Evolutionary conservation across 228 moss, liverwort and hornwort genomes (phyloP).

Genomic region (Sphagnum magellanicum): DNA sequence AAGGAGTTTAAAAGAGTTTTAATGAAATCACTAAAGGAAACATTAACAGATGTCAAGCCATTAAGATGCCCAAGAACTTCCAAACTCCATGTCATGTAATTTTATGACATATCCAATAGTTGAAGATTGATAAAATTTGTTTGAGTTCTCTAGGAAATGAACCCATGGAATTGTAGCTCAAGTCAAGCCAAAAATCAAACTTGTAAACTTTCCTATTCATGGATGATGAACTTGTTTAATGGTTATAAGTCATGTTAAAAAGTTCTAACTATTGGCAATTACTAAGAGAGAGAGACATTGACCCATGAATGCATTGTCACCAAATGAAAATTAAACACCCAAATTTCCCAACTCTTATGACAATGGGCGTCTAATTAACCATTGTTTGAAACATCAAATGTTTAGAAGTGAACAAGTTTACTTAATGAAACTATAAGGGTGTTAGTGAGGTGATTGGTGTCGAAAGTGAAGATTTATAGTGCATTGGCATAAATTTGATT

Average conservation of each 20-base stretch:
- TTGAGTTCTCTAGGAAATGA: conserved; percentile 22
- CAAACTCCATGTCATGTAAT: conserved; percentile 26
- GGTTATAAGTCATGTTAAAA: conserved; percentile 32
- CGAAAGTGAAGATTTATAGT: conserved; percentile 24
- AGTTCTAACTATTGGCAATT: conserved; percentile 32
- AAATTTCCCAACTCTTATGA: conserved; percentile 27
- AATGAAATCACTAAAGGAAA: conserved; percentile 38
- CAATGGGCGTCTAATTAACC: conserved; percentile 17
- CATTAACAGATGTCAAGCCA: conserved; percentile 34
- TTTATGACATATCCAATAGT: conserved; percentile 39
- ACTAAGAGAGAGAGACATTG: conserved; percentile 17
- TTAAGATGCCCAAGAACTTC: conserved; percentile 29
- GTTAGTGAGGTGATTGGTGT: conserved; percentile 31
- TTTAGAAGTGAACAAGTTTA: conserved; percentile 18
- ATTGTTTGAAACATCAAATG: conserved; percentile 35
- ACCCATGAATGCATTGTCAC: conserved; percentile 28
- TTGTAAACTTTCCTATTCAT: conserved; percentile 34
- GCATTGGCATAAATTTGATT: conserved; percentile 23
- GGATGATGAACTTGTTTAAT: conserved; percentile 27
- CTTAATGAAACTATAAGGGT: conserved; percentile 34
- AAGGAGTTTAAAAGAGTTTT: conserved; percentile 32
- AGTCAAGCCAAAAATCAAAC: conserved; percentile 37
- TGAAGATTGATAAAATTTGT: conserved; percentile 35
- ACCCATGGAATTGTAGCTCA: conserved; percentile 29
- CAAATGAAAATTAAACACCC: conserved; percentile 28